A percentile compares a stretch with the other conserved stretches of the same genome.
phyloP scores from a whole-genome alignment of 1,284 basidiomycete genomes.

The Moniliophthora roreri region DNA sequence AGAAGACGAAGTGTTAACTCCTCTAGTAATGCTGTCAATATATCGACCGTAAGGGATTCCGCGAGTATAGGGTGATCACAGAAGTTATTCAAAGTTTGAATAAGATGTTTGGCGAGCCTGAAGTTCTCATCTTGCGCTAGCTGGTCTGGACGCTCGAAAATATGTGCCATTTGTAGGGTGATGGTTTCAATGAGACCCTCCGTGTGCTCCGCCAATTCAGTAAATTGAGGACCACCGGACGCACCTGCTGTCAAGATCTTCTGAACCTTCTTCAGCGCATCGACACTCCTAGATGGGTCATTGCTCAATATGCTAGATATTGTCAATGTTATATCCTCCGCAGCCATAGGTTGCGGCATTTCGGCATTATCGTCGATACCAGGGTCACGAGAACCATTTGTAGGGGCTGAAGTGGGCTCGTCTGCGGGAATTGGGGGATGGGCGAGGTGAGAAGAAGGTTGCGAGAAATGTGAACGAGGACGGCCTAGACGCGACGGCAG shows the following conservation, averaged over 20 bases:
- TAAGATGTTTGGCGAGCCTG: slow-evolving; percentile 92
- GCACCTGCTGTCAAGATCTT: slow-evolving; percentile 75
- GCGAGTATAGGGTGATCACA: slow-evolving; percentile 84
- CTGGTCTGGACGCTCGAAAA: slow-evolving; percentile 80
- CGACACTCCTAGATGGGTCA: slow-evolving; percentile 85
- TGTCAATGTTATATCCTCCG: slow-evolving; percentile 71
- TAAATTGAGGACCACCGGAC: slow-evolving; percentile 71
- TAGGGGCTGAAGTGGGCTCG: slow-evolving; percentile 10
- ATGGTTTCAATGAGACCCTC: slow-evolving; percentile 89
- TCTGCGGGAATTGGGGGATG: slow-evolving; percentile 26
- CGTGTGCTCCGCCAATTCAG: slow-evolving; percentile 79
- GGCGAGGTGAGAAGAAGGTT: slow-evolving; percentile 22
- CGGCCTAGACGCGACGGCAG: slow-evolving; percentile 70
- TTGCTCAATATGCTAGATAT: slow-evolving; percentile 85
- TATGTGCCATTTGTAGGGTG: slow-evolving; percentile 84
- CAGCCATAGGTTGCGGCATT: slow-evolving; percentile 25
- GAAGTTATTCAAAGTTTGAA: slow-evolving; percentile 91
- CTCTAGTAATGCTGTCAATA: slow-evolving; percentile 77
- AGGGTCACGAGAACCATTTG: slow-evolving; percentile 5
- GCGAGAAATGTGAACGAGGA: slow-evolving; percentile 45
- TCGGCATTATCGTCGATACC: slow-evolving; percentile 12
- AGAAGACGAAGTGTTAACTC: slow-evolving; percentile 88
- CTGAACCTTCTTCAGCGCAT: slow-evolving; percentile 91
- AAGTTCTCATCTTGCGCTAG: slow-evolving; percentile 77
- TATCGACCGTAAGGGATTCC: slow-evolving; percentile 79